A percentile compares a stretch with the other conserved stretches of the same genome.
phyloP scores from a whole-genome alignment of 73 alveolate genomes.

The Tetrahymena borealis region DNA sequence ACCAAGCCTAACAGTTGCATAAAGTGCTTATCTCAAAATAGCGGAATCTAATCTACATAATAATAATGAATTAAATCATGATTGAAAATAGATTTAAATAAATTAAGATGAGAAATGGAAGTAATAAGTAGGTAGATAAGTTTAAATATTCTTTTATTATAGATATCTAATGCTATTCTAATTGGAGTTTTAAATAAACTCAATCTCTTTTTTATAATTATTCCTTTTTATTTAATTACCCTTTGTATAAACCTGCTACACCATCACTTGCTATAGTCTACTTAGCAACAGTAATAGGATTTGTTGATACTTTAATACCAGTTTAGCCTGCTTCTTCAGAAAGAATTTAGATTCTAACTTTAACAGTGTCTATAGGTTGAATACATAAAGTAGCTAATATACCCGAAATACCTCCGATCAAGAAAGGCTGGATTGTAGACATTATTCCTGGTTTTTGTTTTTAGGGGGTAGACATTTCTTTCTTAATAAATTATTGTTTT shows the following conservation, averaged over 20 bases:
- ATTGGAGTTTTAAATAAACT: too few relatives aligned
- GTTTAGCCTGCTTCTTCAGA: slow-evolving; percentile 51
- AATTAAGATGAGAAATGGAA: too few relatives aligned
- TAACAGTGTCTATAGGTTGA: slow-evolving; percentile 75
- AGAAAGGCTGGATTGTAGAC: slow-evolving; percentile 38
- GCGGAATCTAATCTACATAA: slow-evolving; percentile 86
- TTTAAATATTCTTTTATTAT: too few relatives aligned
- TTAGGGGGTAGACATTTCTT: not conserved
- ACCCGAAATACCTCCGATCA: slow-evolving; percentile 85
- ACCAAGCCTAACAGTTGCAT: slow-evolving; percentile 76
- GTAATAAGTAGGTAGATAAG: too few relatives aligned
- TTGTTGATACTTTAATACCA: slow-evolving; percentile 40
- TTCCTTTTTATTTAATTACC: too few relatives aligned
- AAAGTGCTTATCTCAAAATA: slow-evolving; percentile 64
- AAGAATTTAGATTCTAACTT: slow-evolving; percentile 63
- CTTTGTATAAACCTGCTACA: slow-evolving; percentile 48
- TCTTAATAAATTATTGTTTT: too few relatives aligned
- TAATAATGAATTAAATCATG: too few relatives aligned
- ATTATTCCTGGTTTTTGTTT: not conserved
- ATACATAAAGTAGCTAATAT: slow-evolving; percentile 71
- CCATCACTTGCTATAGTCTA: slow-evolving; percentile 66
- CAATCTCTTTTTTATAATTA: too few relatives aligned
- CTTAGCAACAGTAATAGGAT: slow-evolving; percentile 65
- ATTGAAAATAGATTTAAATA: too few relatives aligned
- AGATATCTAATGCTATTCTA: too few relatives aligned